These are phyloP conservation scores for Mycena crocata DNA, from an alignment of 768 basidiomycete species.

Conservation along the genomic window DNA sequence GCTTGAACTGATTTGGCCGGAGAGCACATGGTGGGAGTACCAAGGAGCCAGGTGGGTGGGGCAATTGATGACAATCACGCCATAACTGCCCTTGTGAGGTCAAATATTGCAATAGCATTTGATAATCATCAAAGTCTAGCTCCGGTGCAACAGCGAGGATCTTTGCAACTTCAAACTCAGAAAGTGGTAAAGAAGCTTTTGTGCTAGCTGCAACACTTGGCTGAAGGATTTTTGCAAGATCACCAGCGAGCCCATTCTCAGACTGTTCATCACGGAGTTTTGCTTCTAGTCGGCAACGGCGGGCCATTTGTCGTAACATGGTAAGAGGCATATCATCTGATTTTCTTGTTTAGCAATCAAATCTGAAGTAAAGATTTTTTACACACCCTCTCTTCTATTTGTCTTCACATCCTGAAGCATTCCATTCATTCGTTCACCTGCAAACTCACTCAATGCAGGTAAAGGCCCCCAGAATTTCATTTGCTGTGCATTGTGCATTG, in stretches of 20 bases:
- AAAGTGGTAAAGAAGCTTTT: not conserved
- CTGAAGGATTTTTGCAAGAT: conserved; percentile 15
- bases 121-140: conserved; percentile 26
- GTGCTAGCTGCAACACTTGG: not conserved
- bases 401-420: conserved; percentile 38
- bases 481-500: conserved; percentile 43
- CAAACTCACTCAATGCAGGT: conserved; percentile 43
- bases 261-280: conserved; percentile 3
- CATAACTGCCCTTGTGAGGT: conserved; percentile 26
- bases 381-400: conserved; percentile 36
- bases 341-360: not conserved
- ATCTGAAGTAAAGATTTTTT: not conserved
- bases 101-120: conserved; percentile 33
- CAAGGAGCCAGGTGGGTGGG: conserved; percentile 17
- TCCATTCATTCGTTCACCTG: conserved; percentile 47
- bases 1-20: conserved; percentile 20
- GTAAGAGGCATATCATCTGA: conserved; percentile 28
- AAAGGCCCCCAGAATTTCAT: conserved; percentile 48
- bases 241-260: not conserved
- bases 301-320: conserved; percentile 24
- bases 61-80: conserved; percentile 22
- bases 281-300: conserved; percentile 8
- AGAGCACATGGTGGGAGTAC: conserved; percentile 33
- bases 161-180: conserved; percentile 13
- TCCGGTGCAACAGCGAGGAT: conserved; percentile 23